Evolutionary conservation across 768 basidiomycete genomes (phyloP), one percentile per base, ranked within the genome.

Genomic region (Porphyrellus cyaneotinctus): DNA sequence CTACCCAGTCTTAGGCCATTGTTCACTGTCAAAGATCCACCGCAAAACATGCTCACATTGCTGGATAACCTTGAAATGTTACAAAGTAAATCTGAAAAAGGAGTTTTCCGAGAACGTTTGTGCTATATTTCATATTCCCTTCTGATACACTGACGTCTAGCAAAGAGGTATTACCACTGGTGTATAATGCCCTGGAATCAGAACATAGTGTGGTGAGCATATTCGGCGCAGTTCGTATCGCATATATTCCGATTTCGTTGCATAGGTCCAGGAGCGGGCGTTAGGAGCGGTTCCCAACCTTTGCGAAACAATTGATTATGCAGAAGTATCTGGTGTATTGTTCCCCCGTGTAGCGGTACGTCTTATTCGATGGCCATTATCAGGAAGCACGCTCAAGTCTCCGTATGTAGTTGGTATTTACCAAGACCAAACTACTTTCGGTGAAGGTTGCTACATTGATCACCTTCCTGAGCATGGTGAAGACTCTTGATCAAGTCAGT

Each of bases 171-270:
- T 78, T 99, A 57, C 92, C 94, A 0, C 77, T 99, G 35, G 89
- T 99, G 17, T 99, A 99, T 67, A 91, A 91, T 65, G 93, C 97
- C 2, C 75, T 99, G 44, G 97, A 97, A 56, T 90, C 91, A n/a
- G 97, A 98, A 45, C 93, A 97, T 72, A 81, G 88, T 1, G 71
- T 85, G 48, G 89, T 91, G 61, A 56, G 78, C 61, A 38, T 54
- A 3, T 32, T n/a, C 35, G 15, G 9, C 39, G 22, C 35, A 43
- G 53, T 43, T 38, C 42, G 26, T 43, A 28, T 20, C 24, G 28
- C 35, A 41, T 38, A 37, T 32, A 39, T 45, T 24, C 47, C n/a
- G 36, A 60, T 46, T 43, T 57, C 48, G 20, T 43, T 43, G 17
- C n/a, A 17, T 37, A 91, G 88, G 89, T 98, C 12, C 92, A 97